Evolutionary conservation across 768 basidiomycete genomes (phyloP), one percentile per base, ranked within the genome.

Genomic region (Leccinum olivaceopallidum): DNA sequence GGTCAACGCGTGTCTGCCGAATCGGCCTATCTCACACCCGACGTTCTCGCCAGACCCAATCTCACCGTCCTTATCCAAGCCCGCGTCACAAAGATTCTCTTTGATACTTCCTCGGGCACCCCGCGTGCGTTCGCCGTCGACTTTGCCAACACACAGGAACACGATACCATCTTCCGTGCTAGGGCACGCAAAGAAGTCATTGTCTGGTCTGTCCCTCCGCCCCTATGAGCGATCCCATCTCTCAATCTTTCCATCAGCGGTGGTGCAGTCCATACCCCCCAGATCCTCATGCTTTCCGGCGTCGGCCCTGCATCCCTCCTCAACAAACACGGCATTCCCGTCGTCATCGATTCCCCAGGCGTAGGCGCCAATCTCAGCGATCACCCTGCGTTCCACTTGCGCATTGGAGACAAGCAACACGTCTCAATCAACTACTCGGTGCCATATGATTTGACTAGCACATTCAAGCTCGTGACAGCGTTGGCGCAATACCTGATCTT

Each of bases 311-410:
- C 80, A 2, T 76, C 77, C 1, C 79, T 89, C 13, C 78, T 94
- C 39, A 63, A 76, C 12, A 70, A 77, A 39, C 75, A 85, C 58
- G 72, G 73, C 6, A 86, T 95, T 22, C 76, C 82, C 1, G 73
- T 86, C 32, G 74, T 87, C 20, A 68, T 83, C 6, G 84, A 92
- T 65, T 81, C 89, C 2, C 87, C 89, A 0, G 86, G 86, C 12
- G 91, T 95, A 20, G 93, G 93, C 14, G 76, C 81, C 9, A 81
- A 92, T 69, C 80, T 94, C 18, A 76, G 81, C 50, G 92, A 94
- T 67, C 92, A 94, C 66, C 77, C 80, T 4, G 78, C 80, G 14
- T 78, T 88, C 54, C 76, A 80, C 65, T 55, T 85, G 26, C 77
- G 79, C 63, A 79, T 83, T 70, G 79, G 79, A 63, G 85, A 87